Percentiles rank a stretch among this genome's conserved stretches.
phyloP scores from a whole-genome alignment of 2,329 filamentous ascomycete species.

The Alternaria sp. region DNA sequence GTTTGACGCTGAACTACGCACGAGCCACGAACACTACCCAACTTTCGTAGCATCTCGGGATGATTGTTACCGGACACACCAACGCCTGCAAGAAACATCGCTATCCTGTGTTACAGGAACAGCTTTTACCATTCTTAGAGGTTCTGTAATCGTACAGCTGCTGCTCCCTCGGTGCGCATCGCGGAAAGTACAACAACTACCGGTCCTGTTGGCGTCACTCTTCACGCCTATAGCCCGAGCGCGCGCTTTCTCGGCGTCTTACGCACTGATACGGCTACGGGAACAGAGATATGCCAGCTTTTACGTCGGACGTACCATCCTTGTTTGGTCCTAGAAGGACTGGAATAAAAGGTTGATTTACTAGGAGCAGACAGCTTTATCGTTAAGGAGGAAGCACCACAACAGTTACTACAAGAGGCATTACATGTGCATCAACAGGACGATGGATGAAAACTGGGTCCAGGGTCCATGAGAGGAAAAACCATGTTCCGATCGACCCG shows the following conservation, averaged over 20 bases:
- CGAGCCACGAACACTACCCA: neutral
- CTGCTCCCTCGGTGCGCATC: neutral
- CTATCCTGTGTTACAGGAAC: neutral
- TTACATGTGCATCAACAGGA: neutral
- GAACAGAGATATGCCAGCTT: neutral
- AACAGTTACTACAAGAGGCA: neutral
- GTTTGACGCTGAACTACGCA: slow-evolving; percentile 6
- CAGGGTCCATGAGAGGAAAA: too few species aligned
- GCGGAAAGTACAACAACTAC: neutral
- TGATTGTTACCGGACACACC: slow-evolving; percentile 2
- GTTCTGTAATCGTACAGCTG: neutral
- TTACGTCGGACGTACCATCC: neutral
- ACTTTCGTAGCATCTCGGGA: slow-evolving; percentile 8
- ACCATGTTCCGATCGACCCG: neutral
- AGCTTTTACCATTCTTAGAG: neutral
- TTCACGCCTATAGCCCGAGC: neutral
- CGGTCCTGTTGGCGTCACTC: neutral
- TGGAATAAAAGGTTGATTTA: neutral
- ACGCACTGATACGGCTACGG: neutral
- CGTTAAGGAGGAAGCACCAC: neutral
- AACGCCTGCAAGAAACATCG: neutral
- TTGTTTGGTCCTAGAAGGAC: neutral
- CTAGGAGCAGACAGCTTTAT: neutral
- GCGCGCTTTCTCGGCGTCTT: neutral
- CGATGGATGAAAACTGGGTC: neutral